A percentile compares a stretch with the other conserved stretches of the same genome.
Evolutionary conservation across 2,329 filamentous ascomycete genomes (phyloP).

Genomic region (Penicillium polonicum): DNA sequence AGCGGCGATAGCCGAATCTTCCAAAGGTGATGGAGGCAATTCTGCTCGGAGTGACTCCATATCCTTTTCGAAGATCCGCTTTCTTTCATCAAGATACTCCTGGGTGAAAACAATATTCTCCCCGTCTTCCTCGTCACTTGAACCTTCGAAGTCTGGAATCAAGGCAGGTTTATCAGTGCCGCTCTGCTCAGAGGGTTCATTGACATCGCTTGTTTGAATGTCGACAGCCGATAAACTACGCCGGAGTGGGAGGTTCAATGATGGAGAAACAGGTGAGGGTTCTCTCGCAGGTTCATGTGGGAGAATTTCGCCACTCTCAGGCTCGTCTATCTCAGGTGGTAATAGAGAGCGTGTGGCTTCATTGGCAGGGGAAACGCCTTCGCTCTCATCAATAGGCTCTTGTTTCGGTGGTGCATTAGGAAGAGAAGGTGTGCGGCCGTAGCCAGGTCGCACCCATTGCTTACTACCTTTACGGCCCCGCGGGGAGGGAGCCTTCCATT

Average conservation of each 20-base stretch:
- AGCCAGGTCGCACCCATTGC: slow-evolving; percentile 42
- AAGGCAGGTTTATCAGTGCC: slow-evolving; percentile 17
- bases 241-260: slow-evolving; percentile 17
- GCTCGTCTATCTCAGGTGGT: neutral
- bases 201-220: slow-evolving; percentile 5
- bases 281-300: slow-evolving; percentile 4
- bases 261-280: slow-evolving; percentile 10
- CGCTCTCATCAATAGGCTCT: slow-evolving; percentile 33
- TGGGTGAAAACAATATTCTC: slow-evolving; percentile 48
- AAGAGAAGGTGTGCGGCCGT: slow-evolving; percentile 27
- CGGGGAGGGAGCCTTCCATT: slow-evolving; percentile 30
- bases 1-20: slow-evolving; percentile 43
- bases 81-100: slow-evolving; percentile 48
- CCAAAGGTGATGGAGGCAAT: slow-evolving; percentile 43
- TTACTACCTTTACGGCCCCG: slow-evolving; percentile 39
- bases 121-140: slow-evolving; percentile 48
- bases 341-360: slow-evolving; percentile 18
- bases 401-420: slow-evolving; percentile 28
- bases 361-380: slow-evolving; percentile 18
- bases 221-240: slow-evolving; percentile 11
- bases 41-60: slow-evolving; percentile 44
- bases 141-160: slow-evolving; percentile 36
- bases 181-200: slow-evolving; percentile 2
- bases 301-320: slow-evolving; percentile 5
- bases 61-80: slow-evolving; percentile 46